These are phyloP conservation scores for Prunus padus DNA, from an alignment of 306 rosid species.

Conservation along the genomic window DNA sequence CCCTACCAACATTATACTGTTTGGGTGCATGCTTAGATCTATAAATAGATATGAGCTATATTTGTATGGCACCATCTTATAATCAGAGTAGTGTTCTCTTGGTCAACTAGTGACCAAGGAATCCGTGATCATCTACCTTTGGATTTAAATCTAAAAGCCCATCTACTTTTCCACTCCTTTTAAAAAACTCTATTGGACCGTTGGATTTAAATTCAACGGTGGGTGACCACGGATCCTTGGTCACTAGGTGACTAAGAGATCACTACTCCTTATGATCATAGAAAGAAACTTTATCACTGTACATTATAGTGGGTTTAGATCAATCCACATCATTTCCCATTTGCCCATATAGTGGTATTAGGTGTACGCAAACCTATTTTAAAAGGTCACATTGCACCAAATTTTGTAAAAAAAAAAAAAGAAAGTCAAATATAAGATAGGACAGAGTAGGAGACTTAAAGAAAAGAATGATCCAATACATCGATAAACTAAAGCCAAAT, in stretches of 20 bases:
- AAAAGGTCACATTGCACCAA: neutral
- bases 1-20: neutral
- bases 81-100: no score
- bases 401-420: neutral
- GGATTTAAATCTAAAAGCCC: no score
- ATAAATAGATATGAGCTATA: neutral
- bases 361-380: slow-evolving; percentile 16
- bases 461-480: neutral
- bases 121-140: no score
- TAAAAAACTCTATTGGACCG: no score
- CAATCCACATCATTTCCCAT: slow-evolving; percentile 17
- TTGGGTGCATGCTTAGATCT: neutral
- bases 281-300: neutral
- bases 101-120: no score
- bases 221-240: no score
- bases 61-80: neutral
- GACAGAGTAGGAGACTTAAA: neutral
- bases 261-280: neutral
- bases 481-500: neutral
- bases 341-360: slow-evolving; percentile 29
- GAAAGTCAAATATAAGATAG: neutral
- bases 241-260: no score
- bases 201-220: no score
- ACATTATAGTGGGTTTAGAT: slow-evolving; percentile 9
- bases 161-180: no score